Evolutionary conservation across 2,329 filamentous ascomycete genomes (phyloP).

Genomic region (Aspergillaceae sp.): DNA sequence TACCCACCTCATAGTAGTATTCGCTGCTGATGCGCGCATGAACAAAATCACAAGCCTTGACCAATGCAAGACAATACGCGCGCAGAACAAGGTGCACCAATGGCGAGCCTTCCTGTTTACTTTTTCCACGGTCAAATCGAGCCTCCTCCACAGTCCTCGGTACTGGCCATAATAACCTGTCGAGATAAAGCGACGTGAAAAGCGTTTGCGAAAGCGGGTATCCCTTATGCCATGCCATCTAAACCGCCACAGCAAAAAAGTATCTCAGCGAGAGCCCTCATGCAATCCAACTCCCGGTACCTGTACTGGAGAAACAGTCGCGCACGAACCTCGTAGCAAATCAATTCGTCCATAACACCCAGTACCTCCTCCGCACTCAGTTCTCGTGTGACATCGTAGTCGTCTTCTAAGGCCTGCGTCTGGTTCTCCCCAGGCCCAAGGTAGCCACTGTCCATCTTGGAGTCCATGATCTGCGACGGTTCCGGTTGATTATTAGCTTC

Average conservation of each 20-base stretch:
- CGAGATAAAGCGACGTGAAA: conserved; percentile 86
- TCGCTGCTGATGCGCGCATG: conserved; percentile 70
- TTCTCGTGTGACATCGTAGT: conserved; percentile 63
- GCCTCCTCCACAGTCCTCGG: conserved; percentile 57
- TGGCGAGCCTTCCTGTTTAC: conserved; percentile 25
- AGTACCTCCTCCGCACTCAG: conserved; percentile 72
- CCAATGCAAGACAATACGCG: conserved; percentile 74
- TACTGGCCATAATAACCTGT: conserved; percentile 65
- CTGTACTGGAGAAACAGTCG: background rate
- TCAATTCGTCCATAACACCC: conserved; percentile 86
- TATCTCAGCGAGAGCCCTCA: conserved; percentile 5
- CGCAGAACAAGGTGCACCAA: conserved; percentile 59
- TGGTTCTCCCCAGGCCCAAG: conserved; percentile 59
- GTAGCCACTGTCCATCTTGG: conserved; percentile 96
- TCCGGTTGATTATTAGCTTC: conserved; percentile 9
- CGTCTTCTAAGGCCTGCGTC: conserved; percentile 59
- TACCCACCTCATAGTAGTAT: conserved; percentile 75
- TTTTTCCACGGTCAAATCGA: conserved; percentile 43
- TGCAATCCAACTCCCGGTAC: background rate
- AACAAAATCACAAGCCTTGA: conserved; percentile 75
- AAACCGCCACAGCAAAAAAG: conserved; percentile 1
- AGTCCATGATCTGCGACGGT: conserved; percentile 77
- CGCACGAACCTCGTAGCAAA: conserved; percentile 68
- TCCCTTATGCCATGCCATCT: conserved; percentile 97
- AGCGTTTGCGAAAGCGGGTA: conserved; percentile 91